Conservation (phyloP, 768 basidiomycete genomes). For the Atractiella rhizophila region DNA sequence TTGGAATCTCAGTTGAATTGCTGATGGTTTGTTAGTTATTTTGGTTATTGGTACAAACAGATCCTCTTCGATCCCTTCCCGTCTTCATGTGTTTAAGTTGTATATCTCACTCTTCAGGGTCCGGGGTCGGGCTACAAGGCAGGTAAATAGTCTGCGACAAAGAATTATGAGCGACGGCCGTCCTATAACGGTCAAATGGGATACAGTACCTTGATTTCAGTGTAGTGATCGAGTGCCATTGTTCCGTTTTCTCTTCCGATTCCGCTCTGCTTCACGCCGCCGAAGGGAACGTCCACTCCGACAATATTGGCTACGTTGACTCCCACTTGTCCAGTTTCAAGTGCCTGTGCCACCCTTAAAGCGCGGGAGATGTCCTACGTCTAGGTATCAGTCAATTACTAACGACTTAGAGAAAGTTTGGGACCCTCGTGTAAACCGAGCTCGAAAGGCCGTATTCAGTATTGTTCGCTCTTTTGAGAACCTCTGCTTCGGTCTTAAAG, state of each 20-base stretch:
- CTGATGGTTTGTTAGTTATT: no score
- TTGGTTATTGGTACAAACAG: no score
- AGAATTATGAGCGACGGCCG: no score
- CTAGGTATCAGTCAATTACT: conserved; percentile 71
- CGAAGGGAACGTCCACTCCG: conserved; percentile 5
- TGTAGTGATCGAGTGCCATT: conserved; percentile 3
- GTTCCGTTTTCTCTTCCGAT: conserved; percentile 20
- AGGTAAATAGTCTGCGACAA: no score
- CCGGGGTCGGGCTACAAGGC: no score
- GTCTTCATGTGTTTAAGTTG: no score
- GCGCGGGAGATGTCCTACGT: conserved; percentile 22
- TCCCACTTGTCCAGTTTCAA: conserved; percentile 2
- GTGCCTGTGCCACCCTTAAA: neutral
- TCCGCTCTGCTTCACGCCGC: conserved; percentile 26
- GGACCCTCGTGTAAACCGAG: conserved; percentile 29
- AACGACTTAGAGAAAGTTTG: conserved; percentile 38
- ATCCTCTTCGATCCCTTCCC: no score
- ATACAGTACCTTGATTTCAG: no score
- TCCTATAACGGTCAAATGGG: no score
- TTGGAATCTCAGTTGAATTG: no score
- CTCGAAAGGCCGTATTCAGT: conserved; percentile 2
- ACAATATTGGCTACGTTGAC: neutral
- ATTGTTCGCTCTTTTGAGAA: neutral
- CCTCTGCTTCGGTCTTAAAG: conserved; percentile 1
- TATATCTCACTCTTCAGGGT: no score